A percentile compares a stretch with the other conserved stretches of the same genome.
Evolutionary conservation across 108 stramenopile genomes (phyloP).

Genomic region (Pinguiococcus pyrenoidosus): DNA sequence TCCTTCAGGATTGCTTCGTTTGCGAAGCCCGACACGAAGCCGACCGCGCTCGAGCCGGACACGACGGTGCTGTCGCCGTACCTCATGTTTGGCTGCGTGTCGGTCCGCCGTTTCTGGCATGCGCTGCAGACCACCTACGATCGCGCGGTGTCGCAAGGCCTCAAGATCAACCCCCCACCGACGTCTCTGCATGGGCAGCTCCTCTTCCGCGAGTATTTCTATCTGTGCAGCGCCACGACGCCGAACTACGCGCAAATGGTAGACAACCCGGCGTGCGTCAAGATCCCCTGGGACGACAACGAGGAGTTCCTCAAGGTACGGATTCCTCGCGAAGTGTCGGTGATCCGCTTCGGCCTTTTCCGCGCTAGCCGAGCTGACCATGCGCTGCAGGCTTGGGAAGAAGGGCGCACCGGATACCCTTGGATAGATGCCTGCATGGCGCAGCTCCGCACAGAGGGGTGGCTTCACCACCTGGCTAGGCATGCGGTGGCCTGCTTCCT

Average conservation of each 20-base stretch:
- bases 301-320: no score
- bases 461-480: slow-evolving; percentile 88
- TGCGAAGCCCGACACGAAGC: slow-evolving; percentile 86
- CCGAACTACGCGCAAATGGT: slow-evolving; percentile 55
- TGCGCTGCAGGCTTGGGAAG: slow-evolving; percentile 72
- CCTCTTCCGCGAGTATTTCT: slow-evolving; percentile 84
- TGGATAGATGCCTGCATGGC: slow-evolving; percentile 92
- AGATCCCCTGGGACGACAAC: slow-evolving; percentile 55
- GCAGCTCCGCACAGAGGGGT: slow-evolving; percentile 71
- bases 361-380: no score
- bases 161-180: no score
- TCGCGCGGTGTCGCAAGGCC: no score
- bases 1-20: slow-evolving; percentile 73
- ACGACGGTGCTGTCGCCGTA: slow-evolving; percentile 58
- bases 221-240: slow-evolving; percentile 56
- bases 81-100: slow-evolving; percentile 46
- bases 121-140: slow-evolving; percentile 21
- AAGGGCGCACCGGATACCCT: slow-evolving; percentile 81
- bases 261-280: slow-evolving; percentile 41
- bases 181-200: slow-evolving; percentile 81
- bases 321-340: not conserved
- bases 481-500: slow-evolving; percentile 94
- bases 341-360: slow-evolving; percentile 3
- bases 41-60: slow-evolving; percentile 39
- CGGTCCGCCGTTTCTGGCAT: slow-evolving; percentile 33